Evolutionary conservation across 371 early-diverging fungal genomes (phyloP).

Genomic region (Mortierella sp.): DNA sequence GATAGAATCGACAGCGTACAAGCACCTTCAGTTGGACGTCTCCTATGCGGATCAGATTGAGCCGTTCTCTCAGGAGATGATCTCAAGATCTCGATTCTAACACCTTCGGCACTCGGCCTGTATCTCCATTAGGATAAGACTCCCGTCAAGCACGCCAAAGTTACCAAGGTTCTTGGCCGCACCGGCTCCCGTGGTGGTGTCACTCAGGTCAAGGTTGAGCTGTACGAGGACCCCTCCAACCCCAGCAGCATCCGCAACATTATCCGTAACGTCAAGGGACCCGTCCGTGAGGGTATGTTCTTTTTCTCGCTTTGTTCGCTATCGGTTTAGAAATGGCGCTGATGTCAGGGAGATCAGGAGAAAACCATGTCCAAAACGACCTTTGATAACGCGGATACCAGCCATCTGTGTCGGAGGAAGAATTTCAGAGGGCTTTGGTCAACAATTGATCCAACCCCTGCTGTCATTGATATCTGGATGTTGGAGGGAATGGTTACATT

Average conservation of each 20-base stretch:
- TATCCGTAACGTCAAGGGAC: slow-evolving; percentile 99
- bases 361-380: too few relatives aligned
- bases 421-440: too few relatives aligned
- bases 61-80: too few relatives aligned
- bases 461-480: too few relatives aligned
- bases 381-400: too few relatives aligned
- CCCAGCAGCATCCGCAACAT: slow-evolving; percentile 84
- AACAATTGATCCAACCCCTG: too few relatives aligned
- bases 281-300: slow-evolving; percentile 86
- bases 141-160: slow-evolving; percentile 92
- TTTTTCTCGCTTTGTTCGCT: neutral
- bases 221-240: slow-evolving; percentile 87
- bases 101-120: neutral
- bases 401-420: too few relatives aligned
- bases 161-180: slow-evolving; percentile 97
- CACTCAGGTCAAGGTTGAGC: slow-evolving; percentile 98
- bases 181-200: slow-evolving; percentile 99
- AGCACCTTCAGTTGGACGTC: too few relatives aligned
- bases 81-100: neutral
- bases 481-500: too few relatives aligned
- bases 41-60: too few relatives aligned
- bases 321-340: neutral
- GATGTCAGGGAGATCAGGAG: too few relatives aligned
- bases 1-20: too few relatives aligned
- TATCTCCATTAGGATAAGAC: slow-evolving; percentile 68